These are phyloP conservation scores for Arctium lappa DNA, from an alignment of 129 eudicot species.

Conservation along the genomic window DNA sequence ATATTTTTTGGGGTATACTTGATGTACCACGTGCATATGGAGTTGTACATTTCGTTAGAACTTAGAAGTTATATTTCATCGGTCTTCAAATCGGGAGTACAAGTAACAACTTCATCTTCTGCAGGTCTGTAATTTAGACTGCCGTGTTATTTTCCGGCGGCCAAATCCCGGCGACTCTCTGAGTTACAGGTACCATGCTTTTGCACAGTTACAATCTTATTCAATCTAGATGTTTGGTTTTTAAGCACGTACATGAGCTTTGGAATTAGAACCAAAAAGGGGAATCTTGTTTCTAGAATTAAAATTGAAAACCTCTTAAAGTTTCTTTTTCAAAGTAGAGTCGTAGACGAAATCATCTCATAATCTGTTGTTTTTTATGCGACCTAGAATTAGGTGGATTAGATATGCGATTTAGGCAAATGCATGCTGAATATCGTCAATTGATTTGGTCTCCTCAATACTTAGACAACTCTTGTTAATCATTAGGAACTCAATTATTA, in stretches of 20 bases:
- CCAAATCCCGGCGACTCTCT: constrained; percentile 22
- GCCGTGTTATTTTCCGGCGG: constrained; percentile 29
- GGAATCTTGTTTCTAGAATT: background rate
- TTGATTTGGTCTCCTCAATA: background rate
- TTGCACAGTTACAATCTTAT: constrained; percentile 5
- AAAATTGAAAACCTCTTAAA: background rate
- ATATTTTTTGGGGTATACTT: background rate
- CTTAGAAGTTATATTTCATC: background rate
- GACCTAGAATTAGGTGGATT: background rate
- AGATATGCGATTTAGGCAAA: constrained; percentile 3
- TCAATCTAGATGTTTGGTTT: constrained; percentile 13
- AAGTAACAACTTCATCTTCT: background rate
- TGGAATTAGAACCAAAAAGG: constrained; percentile 11
- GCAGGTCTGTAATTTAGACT: constrained; percentile 22
- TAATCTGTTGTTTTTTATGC: constrained; percentile 1
- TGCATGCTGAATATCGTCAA: background rate
- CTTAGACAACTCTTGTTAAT: background rate
- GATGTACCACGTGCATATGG: background rate
- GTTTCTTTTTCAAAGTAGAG: background rate
- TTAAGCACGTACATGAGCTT: background rate
- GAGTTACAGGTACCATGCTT: constrained; percentile 2
- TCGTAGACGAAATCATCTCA: background rate
- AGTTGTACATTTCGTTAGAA: constrained; percentile 7
- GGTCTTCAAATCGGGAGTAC: constrained; percentile 15
- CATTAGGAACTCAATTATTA: background rate